Base-by-base conservation (phyloP, 495 filamentous ascomycete species). In the Aspergillus leporis region DNA sequence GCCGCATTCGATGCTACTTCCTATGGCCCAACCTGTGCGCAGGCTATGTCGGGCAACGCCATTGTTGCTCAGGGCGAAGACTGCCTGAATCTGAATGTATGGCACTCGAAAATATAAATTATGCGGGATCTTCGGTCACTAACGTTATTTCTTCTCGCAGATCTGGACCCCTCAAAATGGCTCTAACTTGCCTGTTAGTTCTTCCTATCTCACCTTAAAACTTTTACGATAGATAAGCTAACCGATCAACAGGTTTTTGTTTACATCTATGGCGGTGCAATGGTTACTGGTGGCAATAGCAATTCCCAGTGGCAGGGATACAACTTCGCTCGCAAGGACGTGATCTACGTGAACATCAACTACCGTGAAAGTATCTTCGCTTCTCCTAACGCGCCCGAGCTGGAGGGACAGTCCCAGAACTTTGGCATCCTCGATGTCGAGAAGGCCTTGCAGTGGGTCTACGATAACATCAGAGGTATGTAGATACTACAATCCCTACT, bases 281-380 rank as follows among this genome's bases (percentile, higher is more conserved):
- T 67, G 59, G 68, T 65, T 28, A 63, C 62, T 4, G 66, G 66
- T 3, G 62, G 65, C 40, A 67, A 54, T 47, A 66, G 66, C 58
- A 65, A 65, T n/a, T 52, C 54, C 3, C 64, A 63, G 41, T 70
- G 66, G 60, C 65, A 70, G 57, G 67, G 68, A 3, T 53, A 51
- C 19, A 68, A 68, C 59, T 65, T 70, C 38, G 67, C 65, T n/a
- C 59, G 61, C 47, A 70, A 70, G 60, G 69, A 64, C 30, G 60
- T 72, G 12, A 59, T 72, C 36, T 66, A 68, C 41, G 67, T 72
- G 22, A 72, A 64, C 55, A 18, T 70, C 31, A 72, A 72, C 55
- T 70, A 72, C 55, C 69, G 69, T 34, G 65, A 67, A 55, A 62
- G 58, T 22, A 40, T 67, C 40, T 69, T 61, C 41, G 66, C 66